Percentiles rank a stretch among this genome's conserved stretches.
phyloP scores from a whole-genome alignment of 805 yeast species.

The Kodamaea hsintzibuensis region DNA sequence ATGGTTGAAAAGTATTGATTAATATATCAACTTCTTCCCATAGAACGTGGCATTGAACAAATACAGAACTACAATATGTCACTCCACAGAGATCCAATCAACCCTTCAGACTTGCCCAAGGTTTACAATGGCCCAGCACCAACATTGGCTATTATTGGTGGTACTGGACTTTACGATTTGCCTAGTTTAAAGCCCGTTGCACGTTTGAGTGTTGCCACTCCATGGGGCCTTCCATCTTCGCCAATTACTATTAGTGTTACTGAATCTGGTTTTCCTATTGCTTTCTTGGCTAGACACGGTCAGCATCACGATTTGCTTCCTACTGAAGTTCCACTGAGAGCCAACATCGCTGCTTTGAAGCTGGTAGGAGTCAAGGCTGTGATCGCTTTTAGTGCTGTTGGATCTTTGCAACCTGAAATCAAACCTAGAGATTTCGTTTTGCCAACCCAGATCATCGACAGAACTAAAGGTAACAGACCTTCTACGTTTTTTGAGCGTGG shows the following conservation, averaged over 20 bases:
- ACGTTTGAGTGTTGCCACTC: slow-evolving; percentile 76
- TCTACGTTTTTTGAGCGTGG: slow-evolving; percentile 90
- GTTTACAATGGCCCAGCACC: slow-evolving; percentile 61
- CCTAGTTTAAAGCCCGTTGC: slow-evolving; percentile 86
- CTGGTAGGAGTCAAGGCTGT: slow-evolving; percentile 82
- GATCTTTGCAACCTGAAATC: slow-evolving; percentile 86
- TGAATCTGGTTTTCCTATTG: slow-evolving; percentile 74
- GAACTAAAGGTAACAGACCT: slow-evolving; percentile 93
- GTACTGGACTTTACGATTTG: slow-evolving; percentile 93
- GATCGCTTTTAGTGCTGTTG: slow-evolving; percentile 93
- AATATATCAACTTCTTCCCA: no score
- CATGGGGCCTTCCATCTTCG: slow-evolving; percentile 97
- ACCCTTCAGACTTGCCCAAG: slow-evolving; percentile 43
- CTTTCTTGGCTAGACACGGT: slow-evolving; percentile 96
- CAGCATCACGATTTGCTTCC: slow-evolving; percentile 86
- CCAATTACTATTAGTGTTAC: slow-evolving; percentile 91
- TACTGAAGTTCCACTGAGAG: slow-evolving; percentile 86
- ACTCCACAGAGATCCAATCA: slow-evolving; percentile 33
- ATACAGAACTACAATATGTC: slow-evolving; percentile 25
- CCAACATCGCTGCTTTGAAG: slow-evolving; percentile 95
- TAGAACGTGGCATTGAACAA: not conserved
- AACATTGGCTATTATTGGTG: slow-evolving; percentile 89
- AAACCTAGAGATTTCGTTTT: slow-evolving; percentile 95
- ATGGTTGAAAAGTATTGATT: not conserved
- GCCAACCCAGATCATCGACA: slow-evolving; percentile 93